These are phyloP conservation scores for Nicotiana otophora DNA, from an alignment of 257 asterid genomes.

Conservation along the genomic window DNA sequence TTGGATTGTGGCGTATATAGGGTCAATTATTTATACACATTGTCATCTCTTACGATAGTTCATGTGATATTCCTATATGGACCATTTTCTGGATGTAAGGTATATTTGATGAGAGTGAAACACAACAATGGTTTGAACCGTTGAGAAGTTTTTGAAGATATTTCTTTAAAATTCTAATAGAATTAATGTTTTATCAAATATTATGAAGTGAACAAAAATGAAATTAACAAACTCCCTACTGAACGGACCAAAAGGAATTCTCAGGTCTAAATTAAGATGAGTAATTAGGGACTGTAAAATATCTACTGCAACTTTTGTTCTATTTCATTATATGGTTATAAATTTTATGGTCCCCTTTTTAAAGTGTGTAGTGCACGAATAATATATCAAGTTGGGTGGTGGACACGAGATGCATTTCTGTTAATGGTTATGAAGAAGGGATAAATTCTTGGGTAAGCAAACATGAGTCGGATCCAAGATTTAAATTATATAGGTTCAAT, in stretches of 20 bases:
- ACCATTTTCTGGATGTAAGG: not conserved
- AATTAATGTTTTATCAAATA: too few relatives aligned
- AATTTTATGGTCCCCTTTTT: not conserved
- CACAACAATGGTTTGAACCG: not conserved
- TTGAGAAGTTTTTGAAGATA: not conserved
- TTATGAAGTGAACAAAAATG: not conserved
- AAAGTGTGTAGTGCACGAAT: not conserved
- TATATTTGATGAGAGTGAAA: not conserved
- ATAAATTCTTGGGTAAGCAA: not conserved
- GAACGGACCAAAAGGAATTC: not conserved
- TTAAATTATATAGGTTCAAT: too few relatives aligned
- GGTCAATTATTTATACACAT: not conserved
- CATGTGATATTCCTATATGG: not conserved
- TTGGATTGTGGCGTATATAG: not conserved
- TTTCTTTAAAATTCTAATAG: not conserved
- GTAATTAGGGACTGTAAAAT: not conserved
- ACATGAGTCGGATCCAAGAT: too few relatives aligned
- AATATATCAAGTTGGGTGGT: not conserved
- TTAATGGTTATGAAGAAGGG: not conserved
- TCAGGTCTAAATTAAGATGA: not conserved
- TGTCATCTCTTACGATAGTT: not conserved
- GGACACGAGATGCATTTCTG: not conserved
- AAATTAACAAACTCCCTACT: not conserved
- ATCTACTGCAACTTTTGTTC: not conserved
- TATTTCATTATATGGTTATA: not conserved